Conservation (phyloP, 768 basidiomycete species). For the Sarcodon sp. region DNA sequence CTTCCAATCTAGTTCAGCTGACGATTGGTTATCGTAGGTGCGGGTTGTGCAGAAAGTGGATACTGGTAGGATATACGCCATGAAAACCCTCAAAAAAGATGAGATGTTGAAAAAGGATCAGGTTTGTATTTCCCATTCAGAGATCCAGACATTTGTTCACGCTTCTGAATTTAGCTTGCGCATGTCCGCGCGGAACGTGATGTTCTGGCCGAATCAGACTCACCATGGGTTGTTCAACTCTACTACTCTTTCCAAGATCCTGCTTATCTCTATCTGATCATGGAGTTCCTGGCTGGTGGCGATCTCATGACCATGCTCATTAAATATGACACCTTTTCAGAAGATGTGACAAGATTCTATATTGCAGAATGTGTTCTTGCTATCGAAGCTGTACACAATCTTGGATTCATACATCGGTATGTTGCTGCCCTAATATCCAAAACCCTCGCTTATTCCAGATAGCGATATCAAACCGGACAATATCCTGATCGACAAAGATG, state of each 20-base stretch:
- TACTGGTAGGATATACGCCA: slow-evolving; percentile 96
- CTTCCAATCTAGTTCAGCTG: not conserved
- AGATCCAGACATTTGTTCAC: not conserved
- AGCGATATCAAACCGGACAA: slow-evolving; percentile 99
- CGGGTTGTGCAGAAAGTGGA: slow-evolving; percentile 93
- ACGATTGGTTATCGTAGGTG: slow-evolving; percentile 32
- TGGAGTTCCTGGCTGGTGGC: slow-evolving; percentile 98
- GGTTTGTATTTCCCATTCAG: slow-evolving; percentile 27
- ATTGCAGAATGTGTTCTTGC: slow-evolving; percentile 98
- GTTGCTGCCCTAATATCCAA: slow-evolving; percentile 12
- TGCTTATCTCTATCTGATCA: slow-evolving; percentile 87
- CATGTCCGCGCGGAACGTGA: slow-evolving; percentile 98
- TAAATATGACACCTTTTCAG: slow-evolving; percentile 98
- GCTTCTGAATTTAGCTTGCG: slow-evolving; percentile 48
- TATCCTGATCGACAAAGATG: slow-evolving; percentile 94
- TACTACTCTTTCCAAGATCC: slow-evolving; percentile 98
- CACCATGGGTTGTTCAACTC: slow-evolving; percentile 92
- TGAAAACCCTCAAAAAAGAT: slow-evolving; percentile 95
- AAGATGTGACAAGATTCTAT: slow-evolving; percentile 96
- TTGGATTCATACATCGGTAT: slow-evolving; percentile 96
- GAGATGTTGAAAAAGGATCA: slow-evolving; percentile 99
- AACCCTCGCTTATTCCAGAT: slow-evolving; percentile 5
- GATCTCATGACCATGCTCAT: slow-evolving; percentile 99
- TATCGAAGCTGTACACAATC: slow-evolving; percentile 93
- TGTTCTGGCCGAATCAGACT: slow-evolving; percentile 90